A percentile compares a stretch with the other conserved stretches of the same genome.
Evolutionary conservation across 2,329 filamentous ascomycete genomes (phyloP).

Genomic region (Fusarium falciforme): DNA sequence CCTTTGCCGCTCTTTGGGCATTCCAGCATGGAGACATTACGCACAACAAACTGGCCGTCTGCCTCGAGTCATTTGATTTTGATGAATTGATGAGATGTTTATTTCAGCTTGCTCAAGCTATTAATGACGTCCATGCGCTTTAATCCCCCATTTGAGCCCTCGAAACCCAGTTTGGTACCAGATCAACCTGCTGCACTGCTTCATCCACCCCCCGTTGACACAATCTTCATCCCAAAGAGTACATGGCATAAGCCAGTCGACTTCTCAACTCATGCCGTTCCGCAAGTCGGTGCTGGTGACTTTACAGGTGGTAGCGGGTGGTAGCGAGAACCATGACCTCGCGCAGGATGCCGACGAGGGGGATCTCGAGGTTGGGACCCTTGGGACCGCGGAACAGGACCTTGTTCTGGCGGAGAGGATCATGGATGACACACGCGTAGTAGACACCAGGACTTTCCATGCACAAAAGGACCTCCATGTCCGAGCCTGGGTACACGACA

Average conservation of each 20-base stretch:
- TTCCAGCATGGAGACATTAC: neutral
- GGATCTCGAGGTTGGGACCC: neutral
- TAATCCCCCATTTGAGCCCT: neutral
- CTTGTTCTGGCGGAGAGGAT: neutral
- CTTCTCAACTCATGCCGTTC: neutral
- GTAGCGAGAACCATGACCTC: neutral
- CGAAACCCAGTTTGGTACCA: neutral
- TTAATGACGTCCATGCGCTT: neutral
- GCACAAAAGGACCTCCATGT: neutral
- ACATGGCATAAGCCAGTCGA: neutral
- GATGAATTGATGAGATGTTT: neutral
- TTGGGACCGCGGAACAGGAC: neutral
- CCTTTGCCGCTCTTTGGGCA: neutral
- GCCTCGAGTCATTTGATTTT: neutral
- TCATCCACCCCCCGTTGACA: neutral
- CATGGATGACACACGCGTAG: neutral
- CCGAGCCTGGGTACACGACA: neutral
- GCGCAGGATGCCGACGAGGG: neutral
- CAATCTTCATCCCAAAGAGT: neutral
- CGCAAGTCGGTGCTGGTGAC: neutral
- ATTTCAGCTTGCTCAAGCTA: neutral
- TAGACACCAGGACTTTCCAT: neutral
- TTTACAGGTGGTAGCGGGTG: neutral
- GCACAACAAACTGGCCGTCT: neutral
- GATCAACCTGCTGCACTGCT: neutral